Evolutionary conservation across 352 stramenopile genomes (phyloP).

Genomic region (Phytophthora constricta): DNA sequence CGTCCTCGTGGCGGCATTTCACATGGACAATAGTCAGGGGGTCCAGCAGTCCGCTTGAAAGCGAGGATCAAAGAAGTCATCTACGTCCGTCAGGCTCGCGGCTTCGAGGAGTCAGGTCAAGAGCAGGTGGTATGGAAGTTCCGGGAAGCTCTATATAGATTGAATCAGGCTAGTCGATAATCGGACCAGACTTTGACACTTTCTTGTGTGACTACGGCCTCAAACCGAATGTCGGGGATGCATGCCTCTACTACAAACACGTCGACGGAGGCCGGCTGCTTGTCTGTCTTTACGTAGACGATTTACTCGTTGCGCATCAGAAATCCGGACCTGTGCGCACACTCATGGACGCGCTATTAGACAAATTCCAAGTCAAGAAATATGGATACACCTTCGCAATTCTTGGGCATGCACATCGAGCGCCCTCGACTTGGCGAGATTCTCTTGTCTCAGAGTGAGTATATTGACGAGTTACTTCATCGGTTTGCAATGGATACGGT

Average conservation of each 20-base stretch:
- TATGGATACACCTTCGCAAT: background rate
- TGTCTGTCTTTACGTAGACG: conserved; percentile 11
- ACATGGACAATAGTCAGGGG: background rate
- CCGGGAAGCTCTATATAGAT: conserved; percentile 7
- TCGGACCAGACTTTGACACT: conserved; percentile 1
- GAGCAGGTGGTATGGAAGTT: conserved; percentile 4
- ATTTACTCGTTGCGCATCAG: conserved; percentile 2
- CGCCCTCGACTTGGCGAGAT: background rate
- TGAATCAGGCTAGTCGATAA: conserved; percentile 2
- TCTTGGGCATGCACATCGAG: conserved; percentile 1
- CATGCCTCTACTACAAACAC: background rate
- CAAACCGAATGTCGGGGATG: background rate
- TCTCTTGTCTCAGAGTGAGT: background rate
- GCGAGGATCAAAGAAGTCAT: background rate
- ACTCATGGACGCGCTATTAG: background rate
- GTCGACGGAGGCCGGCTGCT: background rate
- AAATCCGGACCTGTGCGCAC: background rate
- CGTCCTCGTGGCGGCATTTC: background rate
- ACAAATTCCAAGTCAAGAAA: conserved; percentile 1
- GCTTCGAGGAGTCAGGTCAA: background rate
- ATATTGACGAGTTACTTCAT: conserved; percentile 6
- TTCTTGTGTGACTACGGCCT: conserved; percentile 2
- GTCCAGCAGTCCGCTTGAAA: conserved; percentile 6
- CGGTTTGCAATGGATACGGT: background rate
- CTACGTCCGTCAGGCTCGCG: background rate